Base-by-base conservation (phyloP, 2,329 filamentous ascomycete genomes). In the Verticillium tricorpus region DNA sequence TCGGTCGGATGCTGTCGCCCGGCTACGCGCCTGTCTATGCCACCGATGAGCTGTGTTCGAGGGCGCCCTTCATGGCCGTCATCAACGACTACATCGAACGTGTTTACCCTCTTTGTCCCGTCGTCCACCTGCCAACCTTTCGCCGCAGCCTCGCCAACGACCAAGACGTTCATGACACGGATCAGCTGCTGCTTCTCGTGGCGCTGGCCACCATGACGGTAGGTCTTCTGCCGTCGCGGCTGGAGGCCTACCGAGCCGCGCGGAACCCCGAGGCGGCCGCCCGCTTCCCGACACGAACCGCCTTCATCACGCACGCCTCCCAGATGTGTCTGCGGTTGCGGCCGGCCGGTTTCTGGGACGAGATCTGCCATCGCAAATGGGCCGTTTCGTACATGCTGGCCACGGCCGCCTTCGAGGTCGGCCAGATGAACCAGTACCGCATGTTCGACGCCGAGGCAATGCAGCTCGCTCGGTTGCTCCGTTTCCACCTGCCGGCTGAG, bases 391-490 rank as follows among this genome's bases (percentile, higher is more conserved):
- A 75, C 57, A 61, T 74, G 1, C 63, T 75, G 3, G 70, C 67
- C 14, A 69, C 73, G 5, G 69, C 71, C 0, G 71, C 71, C 19
- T 69, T 75, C 56, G 74, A 76, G 40, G 71, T 73, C 0, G 74
- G 74, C 1, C 72, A 74, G 50, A 69, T 69, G 2, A 77, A 76
- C 60, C 70, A 69, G 35, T 69, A 72, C 9, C 68, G 74, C 2
- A 77, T 76, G 72, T 62, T 74, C 14, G 73, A 75, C 37, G 71
- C 72, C 4, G 74, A 77, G 60, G 68, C 69, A 1, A 68, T 72
- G 66, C 74, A 76, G 60, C 65, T 76, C 7, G 72, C 70, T 0
- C 68, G 74, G 2, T 61, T 76, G 1, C 60, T 75, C 1, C 71
- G 69, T 2, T 40, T 76, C 2, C 74, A 76, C 58, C 65, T 67